Evolutionary conservation across 73 alveolate species (phyloP), one percentile per base, ranked within the genome.

Genomic region (Halteria grandinella): DNA sequence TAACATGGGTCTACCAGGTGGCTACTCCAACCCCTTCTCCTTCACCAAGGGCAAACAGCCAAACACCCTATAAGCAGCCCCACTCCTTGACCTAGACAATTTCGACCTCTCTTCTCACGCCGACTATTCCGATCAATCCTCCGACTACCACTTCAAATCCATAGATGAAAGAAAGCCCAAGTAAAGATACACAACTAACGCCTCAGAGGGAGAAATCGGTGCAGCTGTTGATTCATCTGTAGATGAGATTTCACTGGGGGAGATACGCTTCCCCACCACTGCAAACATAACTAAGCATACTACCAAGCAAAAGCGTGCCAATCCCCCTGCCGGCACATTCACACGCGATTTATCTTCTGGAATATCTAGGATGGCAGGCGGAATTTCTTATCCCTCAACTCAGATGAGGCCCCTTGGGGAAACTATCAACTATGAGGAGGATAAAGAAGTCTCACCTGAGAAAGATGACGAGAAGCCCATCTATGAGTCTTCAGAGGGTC

Each of bases 21-120:
- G 47, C n/a, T 66, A 66, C 28, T 6, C 25, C 36, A 66, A 66
- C 34, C 80, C 80, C 1, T 66, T 66, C 53, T 3, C 66, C 25
- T 40, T 44, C 17, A n/a, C 45, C 15, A 36, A 36, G n/a, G 11
- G 5, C n/a, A 36, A 36, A 5, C 47, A 36, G 47, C 47, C 5
- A 7, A 36, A 36, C 47, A 36, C n/a, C 47, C 5, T 36, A 18
- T 12, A 60, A 21, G 20, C 73, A 25, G 82, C 89, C 4, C 37
- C 31, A 32, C 17, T 77, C 15, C 32, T 18, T 39, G 76, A 77
- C 27, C 43, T 77, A n/a, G 81, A 60, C 18, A 37, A 62, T 0
- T 77, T 33, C 43, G 73, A 77, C 55, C 50, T 77, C 44, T 32
- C 58, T 8, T 34, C 76, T 15, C 58, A 60, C 40, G 25, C 57